Conservation (phyloP, 176 grass and related monocot species). For the Triticum dicoccoides region DNA sequence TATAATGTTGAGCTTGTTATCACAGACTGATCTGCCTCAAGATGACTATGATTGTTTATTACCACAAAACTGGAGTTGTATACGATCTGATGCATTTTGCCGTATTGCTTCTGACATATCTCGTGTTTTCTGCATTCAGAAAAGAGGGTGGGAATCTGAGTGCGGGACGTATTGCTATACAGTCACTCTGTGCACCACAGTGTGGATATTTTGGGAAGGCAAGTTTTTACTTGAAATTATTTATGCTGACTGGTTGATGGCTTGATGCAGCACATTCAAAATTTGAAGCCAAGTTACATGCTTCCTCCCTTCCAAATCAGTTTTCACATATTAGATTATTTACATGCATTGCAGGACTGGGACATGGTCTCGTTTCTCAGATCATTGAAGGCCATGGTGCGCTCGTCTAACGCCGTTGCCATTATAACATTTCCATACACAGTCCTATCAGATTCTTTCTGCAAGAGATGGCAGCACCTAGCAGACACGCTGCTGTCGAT, state of each 20-base stretch:
- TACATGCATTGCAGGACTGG: constrained; percentile 70
- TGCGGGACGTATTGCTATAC: constrained; percentile 82
- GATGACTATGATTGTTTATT: background rate
- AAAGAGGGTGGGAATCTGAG: constrained; percentile 54
- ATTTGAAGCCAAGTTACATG: background rate
- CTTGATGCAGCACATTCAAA: background rate
- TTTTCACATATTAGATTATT: background rate
- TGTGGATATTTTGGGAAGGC: constrained; percentile 86
- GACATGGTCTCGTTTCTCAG: constrained; percentile 87
- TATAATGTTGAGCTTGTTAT: background rate
- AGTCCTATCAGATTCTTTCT: constrained; percentile 60
- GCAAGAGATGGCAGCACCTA: constrained; percentile 94
- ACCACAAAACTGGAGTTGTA: background rate
- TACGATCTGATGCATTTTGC: background rate
- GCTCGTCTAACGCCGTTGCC: constrained; percentile 62
- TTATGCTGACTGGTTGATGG: background rate
- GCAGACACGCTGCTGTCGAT: constrained; percentile 87
- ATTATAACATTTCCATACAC: constrained; percentile 75
- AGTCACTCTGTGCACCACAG: constrained; percentile 83
- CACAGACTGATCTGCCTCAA: background rate
- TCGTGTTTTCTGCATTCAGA: constrained; percentile 40
- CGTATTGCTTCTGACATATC: background rate
- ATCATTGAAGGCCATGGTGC: constrained; percentile 67
- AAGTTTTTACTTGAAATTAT: background rate
- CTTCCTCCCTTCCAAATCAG: background rate